phyloP scores from a whole-genome alignment of 2,329 filamentous ascomycete genomes.

The Penicillium sp. region DNA sequence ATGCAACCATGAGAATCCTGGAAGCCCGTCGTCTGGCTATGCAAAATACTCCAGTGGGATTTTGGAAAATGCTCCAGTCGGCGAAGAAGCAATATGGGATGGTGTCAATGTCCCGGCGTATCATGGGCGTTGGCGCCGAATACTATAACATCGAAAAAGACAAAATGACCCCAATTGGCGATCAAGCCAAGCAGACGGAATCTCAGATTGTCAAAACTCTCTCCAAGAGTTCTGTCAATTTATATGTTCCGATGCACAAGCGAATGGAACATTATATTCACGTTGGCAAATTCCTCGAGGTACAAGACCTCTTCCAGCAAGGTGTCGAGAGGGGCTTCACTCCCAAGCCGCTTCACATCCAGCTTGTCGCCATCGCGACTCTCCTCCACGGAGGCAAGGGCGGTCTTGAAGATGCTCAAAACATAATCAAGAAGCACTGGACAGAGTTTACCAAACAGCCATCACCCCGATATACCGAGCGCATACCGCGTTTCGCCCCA shows the following conservation, averaged over 20 bases:
- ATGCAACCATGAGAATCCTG: conserved; percentile 34
- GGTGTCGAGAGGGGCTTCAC: conserved; percentile 30
- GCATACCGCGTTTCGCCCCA: conserved; percentile 28
- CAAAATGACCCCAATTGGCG: conserved; percentile 16
- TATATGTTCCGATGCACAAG: conserved; percentile 35
- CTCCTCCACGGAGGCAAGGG: conserved; percentile 31
- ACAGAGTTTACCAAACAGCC: conserved; percentile 9
- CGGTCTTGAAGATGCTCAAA: conserved; percentile 27
- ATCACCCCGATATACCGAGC: conserved; percentile 17
- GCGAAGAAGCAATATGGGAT: conserved; percentile 34
- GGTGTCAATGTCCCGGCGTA: conserved; percentile 32
- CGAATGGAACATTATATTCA: conserved; percentile 41
- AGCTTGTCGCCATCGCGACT: conserved; percentile 38
- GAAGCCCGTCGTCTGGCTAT: conserved; percentile 34
- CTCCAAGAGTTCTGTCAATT: conserved; percentile 29
- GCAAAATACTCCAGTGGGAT: conserved; percentile 35
- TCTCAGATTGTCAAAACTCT: neutral
- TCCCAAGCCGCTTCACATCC: conserved; percentile 36
- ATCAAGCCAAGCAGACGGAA: conserved; percentile 8
- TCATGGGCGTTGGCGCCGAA: conserved; percentile 32
- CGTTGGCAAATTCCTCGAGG: conserved; percentile 33
- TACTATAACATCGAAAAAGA: conserved; percentile 12
- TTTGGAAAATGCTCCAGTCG: conserved; percentile 43
- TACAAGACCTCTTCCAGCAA: conserved; percentile 30
- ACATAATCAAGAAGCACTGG: conserved; percentile 34